Base-by-base conservation (phyloP, 805 yeast species). In the Kluyveromyces nonfermentans region DNA sequence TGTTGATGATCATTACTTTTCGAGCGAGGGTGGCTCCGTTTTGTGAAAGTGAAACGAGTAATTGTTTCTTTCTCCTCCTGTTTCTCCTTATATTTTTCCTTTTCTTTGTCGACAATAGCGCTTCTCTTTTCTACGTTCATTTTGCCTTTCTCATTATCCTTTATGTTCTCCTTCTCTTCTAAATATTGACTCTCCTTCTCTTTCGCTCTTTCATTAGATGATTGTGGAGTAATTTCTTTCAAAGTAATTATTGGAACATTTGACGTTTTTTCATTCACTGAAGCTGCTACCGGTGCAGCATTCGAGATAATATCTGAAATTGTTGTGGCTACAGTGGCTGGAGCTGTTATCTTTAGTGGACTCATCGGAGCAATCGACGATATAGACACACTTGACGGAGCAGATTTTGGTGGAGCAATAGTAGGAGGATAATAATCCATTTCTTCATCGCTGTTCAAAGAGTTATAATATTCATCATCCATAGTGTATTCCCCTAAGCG, bases 401-500 rank as follows among this genome's bases (percentile, higher is more conserved):
- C 39, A n/a, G 46, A 21, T 33, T 46, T 38, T 41, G 47, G 53
- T 52, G 15, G 52, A 20, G 33, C 8, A 16, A 19, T 10, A 10
- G 41, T 33, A 30, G 41, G 41, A 40, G 33, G 16, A 45, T 40
- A 14, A 31, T 33, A 38, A 4, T 25, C 41, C n/a, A 22, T 46
- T 41, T 42, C 47, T 20, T 59, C 67, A 19, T 69, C 77, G 35
- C 71, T 74, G 25, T 72, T 76, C 28, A 69, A 65, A 22, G 62
- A 49, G 34, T 67, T 71, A 42, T 71, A 66, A 41, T 63, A 59
- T 50, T 85, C 94, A 52, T 86, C 95, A 64, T 89, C 96, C 47
- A 85, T 76, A 8, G 96, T 86, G 64, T 89, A 80, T 50, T 72
- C 79, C 43, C 76, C 75, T 28, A 86, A 73, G 41, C 69, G 71